A percentile compares a stretch with the other conserved stretches of the same genome.
Conservation (phyloP, 805 yeast genomes). For the Candida orba region DNA sequence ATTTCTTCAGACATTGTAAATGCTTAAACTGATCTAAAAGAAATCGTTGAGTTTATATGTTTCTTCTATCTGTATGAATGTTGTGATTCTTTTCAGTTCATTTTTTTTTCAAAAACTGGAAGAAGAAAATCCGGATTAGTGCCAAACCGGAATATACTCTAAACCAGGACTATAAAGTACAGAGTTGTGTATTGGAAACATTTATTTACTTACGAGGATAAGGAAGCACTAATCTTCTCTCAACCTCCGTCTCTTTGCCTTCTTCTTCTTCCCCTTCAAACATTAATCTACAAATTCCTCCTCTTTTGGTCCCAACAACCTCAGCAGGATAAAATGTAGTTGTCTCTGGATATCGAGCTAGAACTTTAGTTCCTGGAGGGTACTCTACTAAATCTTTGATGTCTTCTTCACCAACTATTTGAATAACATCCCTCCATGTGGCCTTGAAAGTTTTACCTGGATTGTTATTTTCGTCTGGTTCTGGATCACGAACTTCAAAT, state of each 20-base stretch:
- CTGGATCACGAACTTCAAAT: conserved; percentile 95
- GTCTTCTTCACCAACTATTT: conserved; percentile 53
- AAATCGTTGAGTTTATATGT: not conserved
- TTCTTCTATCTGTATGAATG: not conserved
- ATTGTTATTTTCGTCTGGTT: conserved; percentile 89
- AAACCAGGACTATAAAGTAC: not conserved
- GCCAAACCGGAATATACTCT: not conserved
- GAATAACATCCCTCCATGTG: conserved; percentile 67
- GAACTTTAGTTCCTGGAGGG: conserved; percentile 71
- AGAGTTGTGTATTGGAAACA: not conserved
- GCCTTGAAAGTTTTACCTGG: conserved; percentile 84
- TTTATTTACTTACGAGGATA: conserved; percentile 36
- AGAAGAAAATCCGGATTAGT: not conserved
- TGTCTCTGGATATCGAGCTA: conserved; percentile 95
- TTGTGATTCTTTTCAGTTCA: not conserved
- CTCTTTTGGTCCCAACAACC: conserved; percentile 69
- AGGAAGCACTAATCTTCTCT: conserved; percentile 74
- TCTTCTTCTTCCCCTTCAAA: conserved; percentile 98
- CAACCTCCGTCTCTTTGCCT: conserved; percentile 91
- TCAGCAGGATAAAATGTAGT: conserved; percentile 95
- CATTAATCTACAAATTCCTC: conserved; percentile 67
- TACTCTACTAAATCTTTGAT: conserved; percentile 41
- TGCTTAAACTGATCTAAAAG: not conserved
- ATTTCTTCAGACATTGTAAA: conserved; percentile 7
- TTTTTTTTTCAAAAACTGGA: not conserved